Evolutionary conservation across 768 basidiomycete species (phyloP).

Genomic region (Mrakia frigida): DNA sequence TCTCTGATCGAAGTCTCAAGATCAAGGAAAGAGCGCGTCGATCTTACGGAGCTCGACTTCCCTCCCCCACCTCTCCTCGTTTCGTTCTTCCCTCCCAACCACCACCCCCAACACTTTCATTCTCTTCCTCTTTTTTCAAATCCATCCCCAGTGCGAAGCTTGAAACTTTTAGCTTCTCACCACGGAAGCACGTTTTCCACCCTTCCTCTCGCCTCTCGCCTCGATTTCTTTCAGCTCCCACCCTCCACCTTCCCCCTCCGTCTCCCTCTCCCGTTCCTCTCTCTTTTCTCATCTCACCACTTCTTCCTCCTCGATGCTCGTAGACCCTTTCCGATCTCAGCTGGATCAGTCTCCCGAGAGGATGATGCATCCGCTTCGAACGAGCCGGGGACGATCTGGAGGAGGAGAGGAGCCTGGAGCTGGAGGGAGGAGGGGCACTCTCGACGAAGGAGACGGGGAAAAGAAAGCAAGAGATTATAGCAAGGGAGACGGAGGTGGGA

Average conservation of each 20-base stretch:
- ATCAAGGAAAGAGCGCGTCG: too few relatives aligned
- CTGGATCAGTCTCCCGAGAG: background rate
- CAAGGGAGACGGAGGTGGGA: background rate
- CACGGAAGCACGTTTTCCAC: background rate
- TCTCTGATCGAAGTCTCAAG: too few relatives aligned
- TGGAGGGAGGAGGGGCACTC: too few relatives aligned
- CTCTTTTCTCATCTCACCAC: background rate
- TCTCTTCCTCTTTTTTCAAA: too few relatives aligned
- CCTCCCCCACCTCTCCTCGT: too few relatives aligned
- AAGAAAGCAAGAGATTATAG: background rate
- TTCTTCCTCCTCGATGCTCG: background rate
- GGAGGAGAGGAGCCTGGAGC: too few relatives aligned
- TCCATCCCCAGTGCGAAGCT: too few relatives aligned
- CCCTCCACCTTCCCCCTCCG: background rate
- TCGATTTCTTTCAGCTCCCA: background rate
- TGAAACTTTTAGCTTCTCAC: background rate
- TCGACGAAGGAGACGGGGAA: too few relatives aligned
- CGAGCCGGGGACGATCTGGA: background rate
- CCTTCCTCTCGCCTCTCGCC: too few relatives aligned
- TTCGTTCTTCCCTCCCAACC: too few relatives aligned
- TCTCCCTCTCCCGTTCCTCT: background rate
- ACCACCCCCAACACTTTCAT: too few relatives aligned
- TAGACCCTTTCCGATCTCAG: background rate
- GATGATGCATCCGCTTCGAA: background rate
- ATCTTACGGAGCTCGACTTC: too few relatives aligned